Evolutionary conservation across 2,329 filamentous ascomycete species (phyloP), one percentile per base, ranked within the genome.

Genomic region (Paraphoma sp.): DNA sequence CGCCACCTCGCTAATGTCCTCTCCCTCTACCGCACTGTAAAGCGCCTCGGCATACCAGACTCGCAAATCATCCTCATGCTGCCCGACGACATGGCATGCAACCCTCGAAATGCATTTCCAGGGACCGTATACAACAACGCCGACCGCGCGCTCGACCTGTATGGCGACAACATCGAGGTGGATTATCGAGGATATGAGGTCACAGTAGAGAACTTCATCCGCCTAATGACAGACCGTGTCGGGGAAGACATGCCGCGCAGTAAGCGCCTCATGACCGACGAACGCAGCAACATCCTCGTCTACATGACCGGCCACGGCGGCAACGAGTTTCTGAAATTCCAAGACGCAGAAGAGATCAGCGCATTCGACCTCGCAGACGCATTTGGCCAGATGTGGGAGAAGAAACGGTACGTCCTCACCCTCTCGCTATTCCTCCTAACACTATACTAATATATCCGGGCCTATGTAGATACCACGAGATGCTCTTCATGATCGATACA

Each of bases 341-440:
- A 99, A 77, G 95, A 99, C 69, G 92, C 93, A 6, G 95, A 99
- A 77, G 95, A 99, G 79, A 98, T 99, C 64, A 93, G 92, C 53
- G 93, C 93, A 0, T 97, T 96, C 76, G 95, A 99, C 79, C 82
- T 99, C 54, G 95, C 96, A 5, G 92, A 99, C 77, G 95, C 95
- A 0, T 98, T 99, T 76, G 93, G 96, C 78, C 94, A 99, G 82
- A 99, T 99, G 95, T 97, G 93, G 91, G 95, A 99, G 84, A 99
- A 99, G 87, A 96, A 96, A 82, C 89, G 95, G 82, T 89, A 76
- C n/a, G 75, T 45, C 5, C 14, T 28, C 8, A 30, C 23, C 18
- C 10, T 30, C 17, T 17, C 31, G 30, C n/a, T 1, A 12, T 10
- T 31, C 41, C 14, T 16, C 31, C 42, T 23, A 29, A 16, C 18